These are phyloP conservation scores for Apiotrichum akiyoshidainum DNA, from an alignment of 1,284 basidiomycete genomes.

Conservation along the genomic window DNA sequence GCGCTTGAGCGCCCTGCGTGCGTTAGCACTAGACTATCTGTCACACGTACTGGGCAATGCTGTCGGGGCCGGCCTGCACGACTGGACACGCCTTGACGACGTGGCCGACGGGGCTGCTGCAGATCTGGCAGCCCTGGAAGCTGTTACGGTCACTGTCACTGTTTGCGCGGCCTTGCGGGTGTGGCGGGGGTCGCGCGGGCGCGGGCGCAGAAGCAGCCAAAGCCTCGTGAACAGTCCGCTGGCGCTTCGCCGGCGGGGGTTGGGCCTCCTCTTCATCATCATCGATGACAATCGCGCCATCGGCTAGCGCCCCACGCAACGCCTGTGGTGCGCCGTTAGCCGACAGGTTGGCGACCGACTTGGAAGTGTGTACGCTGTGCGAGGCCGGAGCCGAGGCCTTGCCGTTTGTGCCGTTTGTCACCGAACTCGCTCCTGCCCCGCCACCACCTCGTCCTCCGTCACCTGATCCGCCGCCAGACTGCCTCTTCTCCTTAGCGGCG, in stretches of 20 bases:
- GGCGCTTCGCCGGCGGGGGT: neutral
- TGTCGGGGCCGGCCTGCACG: conserved; percentile 11
- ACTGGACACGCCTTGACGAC: conserved; percentile 10
- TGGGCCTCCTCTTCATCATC: neutral
- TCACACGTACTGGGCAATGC: neutral
- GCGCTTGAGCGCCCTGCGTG: conserved; percentile 8
- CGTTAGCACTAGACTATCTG: neutral
- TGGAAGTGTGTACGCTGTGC: too few relatives aligned
- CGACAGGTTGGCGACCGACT: too few relatives aligned
- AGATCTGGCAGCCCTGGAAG: conserved; percentile 14
- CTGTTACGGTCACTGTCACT: neutral
- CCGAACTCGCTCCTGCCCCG: too few relatives aligned
- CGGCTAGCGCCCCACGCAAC: neutral
- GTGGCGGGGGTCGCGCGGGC: too few relatives aligned
- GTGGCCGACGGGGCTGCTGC: neutral
- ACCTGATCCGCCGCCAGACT: too few relatives aligned
- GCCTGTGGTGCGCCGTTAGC: too few relatives aligned
- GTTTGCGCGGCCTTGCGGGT: too few relatives aligned
- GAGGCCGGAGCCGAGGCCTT: too few relatives aligned
- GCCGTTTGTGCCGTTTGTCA: neutral
- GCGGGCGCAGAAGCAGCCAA: too few relatives aligned
- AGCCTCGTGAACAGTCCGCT: neutral
- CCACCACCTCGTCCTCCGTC: too few relatives aligned
- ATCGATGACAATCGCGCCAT: neutral
- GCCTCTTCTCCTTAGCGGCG: neutral